Conservation (phyloP, 106 monocot genomes). For the Hemerocallis citrina region DNA sequence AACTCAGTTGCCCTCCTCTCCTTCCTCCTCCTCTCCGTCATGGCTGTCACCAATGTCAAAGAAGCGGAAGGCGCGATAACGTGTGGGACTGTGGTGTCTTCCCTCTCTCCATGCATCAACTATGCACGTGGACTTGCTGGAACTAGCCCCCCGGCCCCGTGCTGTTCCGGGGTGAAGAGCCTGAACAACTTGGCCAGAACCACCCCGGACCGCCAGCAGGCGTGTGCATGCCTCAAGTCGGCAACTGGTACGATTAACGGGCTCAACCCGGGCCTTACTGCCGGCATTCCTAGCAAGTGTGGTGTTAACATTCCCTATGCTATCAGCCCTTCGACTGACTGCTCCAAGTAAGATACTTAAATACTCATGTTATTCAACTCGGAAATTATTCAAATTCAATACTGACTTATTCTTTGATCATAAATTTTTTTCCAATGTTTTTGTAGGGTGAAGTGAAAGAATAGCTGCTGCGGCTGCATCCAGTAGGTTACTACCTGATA, state of each 20-base stretch:
- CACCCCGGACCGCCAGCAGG: constrained; percentile 22
- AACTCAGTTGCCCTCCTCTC: neutral
- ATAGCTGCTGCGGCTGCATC: no score
- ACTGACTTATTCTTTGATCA: no score
- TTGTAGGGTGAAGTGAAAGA: no score
- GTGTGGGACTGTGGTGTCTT: neutral
- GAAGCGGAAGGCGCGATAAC: constrained; percentile 3
- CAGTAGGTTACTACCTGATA: no score
- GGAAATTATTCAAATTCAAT: no score
- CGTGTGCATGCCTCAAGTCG: constrained; percentile 27
- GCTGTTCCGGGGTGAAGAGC: constrained; percentile 23
- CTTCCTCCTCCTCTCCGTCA: neutral
- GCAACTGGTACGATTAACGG: neutral
- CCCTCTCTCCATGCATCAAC: neutral
- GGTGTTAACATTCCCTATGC: constrained; percentile 17
- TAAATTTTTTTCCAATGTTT: no score
- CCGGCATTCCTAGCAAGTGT: constrained; percentile 17
- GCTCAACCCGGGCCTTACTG: constrained; percentile 3
- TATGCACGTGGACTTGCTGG: neutral
- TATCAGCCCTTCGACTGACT: constrained; percentile 23
- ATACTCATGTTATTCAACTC: no score
- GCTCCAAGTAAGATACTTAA: constrained; percentile 19
- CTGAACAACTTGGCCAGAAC: constrained; percentile 15
- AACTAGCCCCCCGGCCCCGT: neutral
- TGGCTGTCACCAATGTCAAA: neutral